Conservation (phyloP, 495 filamentous ascomycete species). For the Neurospora africana region DNA sequence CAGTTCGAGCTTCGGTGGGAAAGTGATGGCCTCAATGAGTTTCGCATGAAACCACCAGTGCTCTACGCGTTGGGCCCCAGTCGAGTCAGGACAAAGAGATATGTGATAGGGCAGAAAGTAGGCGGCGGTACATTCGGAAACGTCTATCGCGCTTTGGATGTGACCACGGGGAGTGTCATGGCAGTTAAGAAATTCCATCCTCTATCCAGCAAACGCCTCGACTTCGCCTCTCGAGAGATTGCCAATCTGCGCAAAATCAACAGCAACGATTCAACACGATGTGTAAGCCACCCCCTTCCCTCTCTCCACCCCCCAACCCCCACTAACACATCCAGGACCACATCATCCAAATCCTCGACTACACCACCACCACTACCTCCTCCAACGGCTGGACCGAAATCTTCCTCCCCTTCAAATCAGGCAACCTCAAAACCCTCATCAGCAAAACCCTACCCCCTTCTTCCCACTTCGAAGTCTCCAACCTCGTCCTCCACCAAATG, state of each 20-base stretch:
- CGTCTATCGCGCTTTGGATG: conserved; percentile 19
- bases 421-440: conserved; percentile 17
- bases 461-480: conserved; percentile 1
- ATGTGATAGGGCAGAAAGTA: conserved; percentile 14
- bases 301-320: background rate
- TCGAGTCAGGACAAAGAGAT: conserved; percentile 10
- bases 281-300: conserved; percentile 10
- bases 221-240: conserved; percentile 22
- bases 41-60: conserved; percentile 8
- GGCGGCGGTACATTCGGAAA: conserved; percentile 22
- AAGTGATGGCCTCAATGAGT: conserved; percentile 12
- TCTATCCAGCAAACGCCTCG: conserved; percentile 15
- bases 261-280: conserved; percentile 11
- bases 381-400: conserved; percentile 21
- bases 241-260: conserved; percentile 18
- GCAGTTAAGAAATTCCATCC: conserved; percentile 27
- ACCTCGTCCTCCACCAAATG: conserved; percentile 22
- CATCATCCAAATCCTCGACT: conserved; percentile 20
- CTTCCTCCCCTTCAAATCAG: conserved; percentile 24
- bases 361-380: conserved; percentile 9
- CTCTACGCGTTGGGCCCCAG: conserved; percentile 16
- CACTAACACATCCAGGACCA: conserved; percentile 14
- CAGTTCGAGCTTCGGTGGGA: conserved; percentile 22
- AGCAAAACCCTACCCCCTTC: background rate
- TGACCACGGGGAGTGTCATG: conserved; percentile 14